Evolutionary conservation across 2,329 filamentous ascomycete genomes (phyloP), one percentile per base, ranked within the genome.

Genomic region (Beauveria scarabaeidicola): DNA sequence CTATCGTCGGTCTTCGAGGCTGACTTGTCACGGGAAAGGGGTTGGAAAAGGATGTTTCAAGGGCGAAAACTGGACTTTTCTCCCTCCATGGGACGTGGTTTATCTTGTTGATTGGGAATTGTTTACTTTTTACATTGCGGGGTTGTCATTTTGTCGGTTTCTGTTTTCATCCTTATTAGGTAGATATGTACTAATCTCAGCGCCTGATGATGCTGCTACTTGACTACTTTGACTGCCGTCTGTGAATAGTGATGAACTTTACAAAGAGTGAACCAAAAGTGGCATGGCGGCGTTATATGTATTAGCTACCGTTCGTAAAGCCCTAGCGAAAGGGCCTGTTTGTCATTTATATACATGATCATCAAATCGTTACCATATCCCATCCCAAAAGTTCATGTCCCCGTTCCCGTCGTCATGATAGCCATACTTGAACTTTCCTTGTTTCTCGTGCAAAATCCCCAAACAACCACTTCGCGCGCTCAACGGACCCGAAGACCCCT

Each of bases 401-500:
- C 32, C 13, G 32, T 36, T 11, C 32, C 11, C 1, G 32, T 36
- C 11, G 32, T 36, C 32, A 36, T 36, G 32, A 36, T 36, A 15
- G 1, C 40, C 40, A 3, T 25, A 11, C 43, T 23, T 8, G 11
- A 25, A 25, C 21, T 13, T 46, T 13, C 43, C 13, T 3, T 23
- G n/a, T 8, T 6, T 17, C 10, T 46, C 32, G 32, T 36, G 32
- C 48, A 40, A 13, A 23, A 15, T 10, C 9, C 29, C 27, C 0
- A 19, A 29, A 23, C 36, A 9, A 21, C 11, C 13, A 38, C 11
- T 2, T 4, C 1, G 21, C 10, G 3, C 13, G 1, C 13, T 53
- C 43, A 61, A 21, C 60, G 60, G 9, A 61, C 58, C 2, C 60
- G 48, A 8, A 70, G 63, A 21, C 67, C 68, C 52, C 70, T 60